Evolutionary conservation across 2,329 filamentous ascomycete genomes (phyloP), one percentile per base, ranked within the genome.

Genomic region (Ascochyta viciae-villosae): DNA sequence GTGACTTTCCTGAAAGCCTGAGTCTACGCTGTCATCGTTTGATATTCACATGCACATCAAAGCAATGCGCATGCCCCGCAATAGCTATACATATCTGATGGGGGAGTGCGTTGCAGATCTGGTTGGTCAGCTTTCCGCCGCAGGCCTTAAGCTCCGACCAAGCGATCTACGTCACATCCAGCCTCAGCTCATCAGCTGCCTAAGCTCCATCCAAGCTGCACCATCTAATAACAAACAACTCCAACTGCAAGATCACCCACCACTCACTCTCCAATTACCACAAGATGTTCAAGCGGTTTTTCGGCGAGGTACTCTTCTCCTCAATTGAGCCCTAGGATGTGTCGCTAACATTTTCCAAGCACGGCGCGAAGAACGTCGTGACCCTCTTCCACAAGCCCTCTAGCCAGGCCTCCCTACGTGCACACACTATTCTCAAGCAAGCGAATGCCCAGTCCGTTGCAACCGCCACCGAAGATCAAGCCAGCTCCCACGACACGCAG

Each of bases 301-400:
- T 81, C 63, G 77, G 77, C 62, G 78, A 81, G 75, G 79, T 80
- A 67, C 23, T 43, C 3, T 4, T 26, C 2, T 23, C 15, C 13
- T 35, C 29, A 57, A 51, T 58, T 61, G 45, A 47, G 10, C 8
- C 38, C 24, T 29, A 27, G 33, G 5, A 24, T 29, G n/a, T 31
- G 41, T 26, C 22, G 54, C 63, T 73, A 41, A 71, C 63, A 26
- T 16, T 16, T 15, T 13, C 34, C n/a, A 27, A 80, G 80, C 71
- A 76, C 45, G 79, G 78, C 65, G 75, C 77, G 61, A 82, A 81
- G 70, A 93, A 98, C 81, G 91, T 96, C 65, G 87, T 98, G 74
- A 98, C 94, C 59, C 88, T 99, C 82, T 99, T 98, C 83, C 93
- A 97, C 85, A 90, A 91, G 77, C 86, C 94, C 54, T 84, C 83